phyloP scores from a whole-genome alignment of 78 protist species.

The Dictyostelium brefeldianum region DNA sequence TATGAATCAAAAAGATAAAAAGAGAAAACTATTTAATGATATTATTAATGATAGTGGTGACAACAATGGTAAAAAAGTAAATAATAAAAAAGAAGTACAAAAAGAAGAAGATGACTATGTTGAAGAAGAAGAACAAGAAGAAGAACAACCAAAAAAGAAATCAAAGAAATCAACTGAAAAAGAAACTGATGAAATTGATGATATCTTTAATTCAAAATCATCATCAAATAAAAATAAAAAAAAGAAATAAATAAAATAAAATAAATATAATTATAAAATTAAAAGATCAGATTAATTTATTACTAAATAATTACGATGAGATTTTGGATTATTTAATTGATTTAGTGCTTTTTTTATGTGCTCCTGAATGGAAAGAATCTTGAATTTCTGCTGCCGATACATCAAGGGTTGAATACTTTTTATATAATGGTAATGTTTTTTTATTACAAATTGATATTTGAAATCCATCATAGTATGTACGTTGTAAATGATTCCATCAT shows the following conservation, averaged over 20 bases:
- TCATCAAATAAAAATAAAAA: conserved; percentile 13
- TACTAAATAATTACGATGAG: conserved; percentile 28
- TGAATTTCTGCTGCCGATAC: conserved; percentile 14
- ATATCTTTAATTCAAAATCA: conserved; percentile 16
- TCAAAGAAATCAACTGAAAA: neutral
- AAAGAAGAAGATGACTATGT: neutral
- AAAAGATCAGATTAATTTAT: too few relatives aligned
- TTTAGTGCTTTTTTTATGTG: conserved; percentile 21
- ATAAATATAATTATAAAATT: neutral
- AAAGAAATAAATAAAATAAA: neutral
- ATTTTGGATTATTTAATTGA: neutral
- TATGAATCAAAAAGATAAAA: conserved; percentile 23
- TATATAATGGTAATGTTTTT: conserved; percentile 42
- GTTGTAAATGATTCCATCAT: conserved; percentile 36
- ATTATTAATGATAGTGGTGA: conserved; percentile 27
- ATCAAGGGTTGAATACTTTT: conserved; percentile 18
- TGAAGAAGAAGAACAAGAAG: neutral
- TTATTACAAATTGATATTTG: conserved; percentile 15
- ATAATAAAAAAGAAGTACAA: neutral
- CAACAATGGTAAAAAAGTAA: neutral
- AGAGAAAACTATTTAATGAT: conserved; percentile 62
- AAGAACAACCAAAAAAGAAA: conserved; percentile 27
- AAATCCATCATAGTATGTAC: conserved; percentile 56
- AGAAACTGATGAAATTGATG: conserved; percentile 51
- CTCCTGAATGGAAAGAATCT: neutral